Evolutionary conservation across 2,329 filamentous ascomycete species (phyloP), one percentile per base, ranked within the genome.

Genomic region (Phialemonium atrogriseum): DNA sequence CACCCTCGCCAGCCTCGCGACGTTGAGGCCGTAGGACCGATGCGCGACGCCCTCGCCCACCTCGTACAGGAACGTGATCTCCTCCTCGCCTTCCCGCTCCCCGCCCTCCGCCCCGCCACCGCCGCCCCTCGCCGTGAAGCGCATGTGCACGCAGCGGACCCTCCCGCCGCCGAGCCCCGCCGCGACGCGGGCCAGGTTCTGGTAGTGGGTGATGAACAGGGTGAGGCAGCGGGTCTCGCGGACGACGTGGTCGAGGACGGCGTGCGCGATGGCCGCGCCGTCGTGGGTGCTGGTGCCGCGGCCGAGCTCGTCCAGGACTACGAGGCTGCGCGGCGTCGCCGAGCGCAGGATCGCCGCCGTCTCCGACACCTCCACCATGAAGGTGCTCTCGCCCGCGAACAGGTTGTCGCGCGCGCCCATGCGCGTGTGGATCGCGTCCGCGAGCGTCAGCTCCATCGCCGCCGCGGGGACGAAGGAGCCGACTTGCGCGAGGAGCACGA

Each of bases 381-480:
- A 98, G 10, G 91, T 98, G 15, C 77, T 84, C 59, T 98, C 91
- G 47, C 87, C 87, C 5, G 85, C 83, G 54, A 96, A 83, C 62
- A 98, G 85, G 53, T 95, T 96, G 59, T 98, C 91, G 46, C 84
- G 84, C 3, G 91, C 91, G 32, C 91, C 91, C 77, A 95, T 95
- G 43, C 91, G 84, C 1, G 91, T 95, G 64, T 89, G 85, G 27
- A 98, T 85, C 6, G 86, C 86, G 55, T 98, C 91, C 21, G 89
- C 69, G 39, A 94, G 78, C 8, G 88, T 89, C 0, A 96, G 70
- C 4, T 65, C 60, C 16, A 89, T 77, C 3, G 75, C 68, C 17
- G 71, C 67, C 14, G 89, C 89, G 2, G 91, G 91, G 1, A 98
- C 87, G 55, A 88, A 98, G 22, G 84, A 93, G 30, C 91, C 91